Conservation (phyloP, 805 yeast genomes). For the Blastobotrys peoriensis region DNA sequence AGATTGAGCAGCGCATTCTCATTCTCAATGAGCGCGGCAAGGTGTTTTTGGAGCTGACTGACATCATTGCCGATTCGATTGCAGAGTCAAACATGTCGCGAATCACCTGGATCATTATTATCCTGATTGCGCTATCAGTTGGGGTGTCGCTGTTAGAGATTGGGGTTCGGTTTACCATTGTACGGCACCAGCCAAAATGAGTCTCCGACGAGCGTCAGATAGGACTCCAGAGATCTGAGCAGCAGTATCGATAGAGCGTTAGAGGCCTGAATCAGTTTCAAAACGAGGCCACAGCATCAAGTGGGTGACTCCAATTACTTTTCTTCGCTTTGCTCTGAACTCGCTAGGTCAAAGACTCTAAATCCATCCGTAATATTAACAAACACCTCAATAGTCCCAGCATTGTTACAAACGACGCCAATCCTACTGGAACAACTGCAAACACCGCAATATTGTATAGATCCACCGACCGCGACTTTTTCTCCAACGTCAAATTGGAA, state of each 20-base stretch:
- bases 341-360: conserved; percentile 10
- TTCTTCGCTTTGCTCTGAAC: too few relatives aligned
- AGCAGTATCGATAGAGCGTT: too few relatives aligned
- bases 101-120: conserved; percentile 83
- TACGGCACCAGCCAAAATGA: too few relatives aligned
- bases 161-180: conserved; percentile 43
- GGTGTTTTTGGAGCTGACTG: conserved; percentile 89
- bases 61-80: conserved; percentile 86
- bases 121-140: conserved; percentile 72
- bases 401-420: conserved; percentile 92
- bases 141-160: conserved; percentile 72
- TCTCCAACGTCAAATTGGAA: conserved; percentile 42
- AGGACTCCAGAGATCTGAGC: too few relatives aligned
- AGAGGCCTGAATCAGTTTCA: too few relatives aligned
- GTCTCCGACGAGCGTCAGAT: too few relatives aligned
- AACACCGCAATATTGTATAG: conserved; percentile 84
- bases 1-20: conserved; percentile 90
- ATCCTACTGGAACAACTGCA: conserved; percentile 97
- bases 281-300: too few relatives aligned
- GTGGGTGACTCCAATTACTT: too few relatives aligned
- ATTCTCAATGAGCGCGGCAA: conserved; percentile 90
- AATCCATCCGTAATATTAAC: conserved; percentile 65
- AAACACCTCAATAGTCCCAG: conserved; percentile 70
- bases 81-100: conserved; percentile 90
- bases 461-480: conserved; percentile 65